A percentile compares a stretch with the other conserved stretches of the same genome.
These are phyloP conservation scores for Mycena galericulata DNA, from an alignment of 768 basidiomycete genomes.

Conservation along the genomic window DNA sequence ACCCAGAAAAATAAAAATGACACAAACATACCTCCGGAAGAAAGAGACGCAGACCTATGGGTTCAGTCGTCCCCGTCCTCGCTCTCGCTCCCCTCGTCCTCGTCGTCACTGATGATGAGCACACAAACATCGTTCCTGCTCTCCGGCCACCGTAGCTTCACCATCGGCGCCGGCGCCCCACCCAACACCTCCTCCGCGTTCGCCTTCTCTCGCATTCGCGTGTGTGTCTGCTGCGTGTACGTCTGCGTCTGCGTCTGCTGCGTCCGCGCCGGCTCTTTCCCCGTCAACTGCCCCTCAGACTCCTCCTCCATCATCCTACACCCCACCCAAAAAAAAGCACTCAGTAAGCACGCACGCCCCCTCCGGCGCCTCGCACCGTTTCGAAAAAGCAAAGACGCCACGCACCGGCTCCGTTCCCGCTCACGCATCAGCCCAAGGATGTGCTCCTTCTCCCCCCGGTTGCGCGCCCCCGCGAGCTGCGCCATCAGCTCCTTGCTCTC, in stretches of 20 bases:
- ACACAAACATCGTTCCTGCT: constrained; percentile 55
- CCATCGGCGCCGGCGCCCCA: constrained; percentile 25
- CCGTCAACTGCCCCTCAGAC: constrained; percentile 5
- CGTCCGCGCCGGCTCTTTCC: background rate
- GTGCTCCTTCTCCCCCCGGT: constrained; percentile 62
- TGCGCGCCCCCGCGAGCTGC: constrained; percentile 56
- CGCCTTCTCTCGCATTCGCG: background rate
- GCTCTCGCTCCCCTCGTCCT: constrained; percentile 49
- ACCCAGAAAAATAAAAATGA: background rate
- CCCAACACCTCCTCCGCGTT: background rate
- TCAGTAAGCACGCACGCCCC: too few relatives aligned
- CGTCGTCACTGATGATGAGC: constrained; percentile 64
- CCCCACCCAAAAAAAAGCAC: constrained; percentile 21
- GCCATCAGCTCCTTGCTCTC: constrained; percentile 66
- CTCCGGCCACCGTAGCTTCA: constrained; percentile 58
- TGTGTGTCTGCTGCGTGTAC: background rate
- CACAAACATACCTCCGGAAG: constrained; percentile 22
- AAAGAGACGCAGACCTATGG: background rate
- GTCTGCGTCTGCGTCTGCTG: background rate
- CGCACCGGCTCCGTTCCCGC: constrained; percentile 67
- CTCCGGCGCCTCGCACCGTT: too few relatives aligned
- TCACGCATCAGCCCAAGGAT: constrained; percentile 61
- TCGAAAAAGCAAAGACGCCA: constrained; percentile 34
- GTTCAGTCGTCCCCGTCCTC: constrained; percentile 5
- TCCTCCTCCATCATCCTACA: constrained; percentile 54